phyloP scores from a whole-genome alignment of 1,284 basidiomycete species.

The Cryptococcus sp. region DNA sequence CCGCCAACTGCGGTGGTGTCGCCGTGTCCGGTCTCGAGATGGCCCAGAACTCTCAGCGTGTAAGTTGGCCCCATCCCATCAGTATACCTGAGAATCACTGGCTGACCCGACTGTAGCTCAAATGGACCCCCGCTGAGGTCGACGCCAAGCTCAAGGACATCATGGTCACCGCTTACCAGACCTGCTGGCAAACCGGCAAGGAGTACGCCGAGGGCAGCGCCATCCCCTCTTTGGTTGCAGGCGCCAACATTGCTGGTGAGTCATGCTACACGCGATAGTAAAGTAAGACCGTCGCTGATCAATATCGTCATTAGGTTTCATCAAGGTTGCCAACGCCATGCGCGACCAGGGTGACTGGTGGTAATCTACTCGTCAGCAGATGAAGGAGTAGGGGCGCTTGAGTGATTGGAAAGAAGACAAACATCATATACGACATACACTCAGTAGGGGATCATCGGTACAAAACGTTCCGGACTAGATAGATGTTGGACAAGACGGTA shows the following conservation, averaged over 20 bases:
- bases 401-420: too few relatives aligned
- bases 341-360: constrained; percentile 72
- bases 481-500: too few relatives aligned
- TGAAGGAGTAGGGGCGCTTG: too few relatives aligned
- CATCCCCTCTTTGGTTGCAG: constrained; percentile 65
- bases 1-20: constrained; percentile 71
- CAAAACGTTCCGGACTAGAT: too few relatives aligned
- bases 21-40: constrained; percentile 67
- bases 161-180: constrained; percentile 69
- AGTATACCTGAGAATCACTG: background rate
- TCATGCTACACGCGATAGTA: constrained; percentile 22
- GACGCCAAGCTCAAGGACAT: constrained; percentile 72
- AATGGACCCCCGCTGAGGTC: constrained; percentile 68
- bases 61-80: constrained; percentile 44
- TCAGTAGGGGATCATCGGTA: too few relatives aligned
- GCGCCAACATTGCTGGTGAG: constrained; percentile 72
- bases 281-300: constrained; percentile 38
- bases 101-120: constrained; percentile 20
- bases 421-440: too few relatives aligned
- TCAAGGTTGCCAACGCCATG: constrained; percentile 67
- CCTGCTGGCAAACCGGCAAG: constrained; percentile 63
- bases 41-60: constrained; percentile 74
- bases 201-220: constrained; percentile 63
- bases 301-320: constrained; percentile 57
- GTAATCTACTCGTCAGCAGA: constrained; percentile 45